These are phyloP conservation scores for Hypocreales sp. DNA, from an alignment of 2,329 filamentous ascomycete genomes.

Conservation along the genomic window DNA sequence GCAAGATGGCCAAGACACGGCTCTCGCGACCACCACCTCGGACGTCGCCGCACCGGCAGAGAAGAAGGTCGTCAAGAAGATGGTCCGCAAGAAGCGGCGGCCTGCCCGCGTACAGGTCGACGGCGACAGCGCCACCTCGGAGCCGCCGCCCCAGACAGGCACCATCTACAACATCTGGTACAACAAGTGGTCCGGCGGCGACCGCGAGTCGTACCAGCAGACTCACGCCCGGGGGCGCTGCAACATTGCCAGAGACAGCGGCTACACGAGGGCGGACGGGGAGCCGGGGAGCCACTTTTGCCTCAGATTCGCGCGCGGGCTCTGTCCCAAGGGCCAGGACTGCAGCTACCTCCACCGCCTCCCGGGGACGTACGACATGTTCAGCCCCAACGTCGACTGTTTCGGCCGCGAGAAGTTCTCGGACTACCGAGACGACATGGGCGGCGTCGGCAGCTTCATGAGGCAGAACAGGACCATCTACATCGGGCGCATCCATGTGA, in stretches of 20 bases:
- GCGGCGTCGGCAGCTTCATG: conserved; percentile 87
- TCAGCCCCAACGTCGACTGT: conserved; percentile 87
- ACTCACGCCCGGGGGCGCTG: conserved; percentile 79
- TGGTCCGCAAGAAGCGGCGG: conserved; percentile 78
- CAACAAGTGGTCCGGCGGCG: conserved; percentile 95
- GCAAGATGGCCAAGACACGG: conserved; percentile 14
- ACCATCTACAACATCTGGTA: conserved; percentile 88
- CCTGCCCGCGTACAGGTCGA: conserved; percentile 88
- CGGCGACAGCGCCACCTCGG: conserved; percentile 63
- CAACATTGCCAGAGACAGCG: conserved; percentile 65
- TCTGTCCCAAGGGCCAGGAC: conserved; percentile 74
- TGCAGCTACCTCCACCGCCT: conserved; percentile 89
- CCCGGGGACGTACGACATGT: conserved; percentile 74
- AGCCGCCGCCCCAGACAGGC: conserved; percentile 81
- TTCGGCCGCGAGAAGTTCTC: conserved; percentile 79
- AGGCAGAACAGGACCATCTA: conserved; percentile 90
- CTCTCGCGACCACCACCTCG: conserved; percentile 20
- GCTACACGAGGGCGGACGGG: conserved; percentile 65
- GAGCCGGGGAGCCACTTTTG: conserved; percentile 80
- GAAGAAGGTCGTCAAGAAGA: conserved; percentile 64
- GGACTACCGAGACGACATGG: conserved; percentile 96
- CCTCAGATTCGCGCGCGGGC: conserved; percentile 72
- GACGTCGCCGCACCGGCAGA: conserved; percentile 30
- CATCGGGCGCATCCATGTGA: conserved; percentile 84
- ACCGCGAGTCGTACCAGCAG: conserved; percentile 81